Conservation (phyloP, 1,284 basidiomycete species). For the Naganishia albida region DNA sequence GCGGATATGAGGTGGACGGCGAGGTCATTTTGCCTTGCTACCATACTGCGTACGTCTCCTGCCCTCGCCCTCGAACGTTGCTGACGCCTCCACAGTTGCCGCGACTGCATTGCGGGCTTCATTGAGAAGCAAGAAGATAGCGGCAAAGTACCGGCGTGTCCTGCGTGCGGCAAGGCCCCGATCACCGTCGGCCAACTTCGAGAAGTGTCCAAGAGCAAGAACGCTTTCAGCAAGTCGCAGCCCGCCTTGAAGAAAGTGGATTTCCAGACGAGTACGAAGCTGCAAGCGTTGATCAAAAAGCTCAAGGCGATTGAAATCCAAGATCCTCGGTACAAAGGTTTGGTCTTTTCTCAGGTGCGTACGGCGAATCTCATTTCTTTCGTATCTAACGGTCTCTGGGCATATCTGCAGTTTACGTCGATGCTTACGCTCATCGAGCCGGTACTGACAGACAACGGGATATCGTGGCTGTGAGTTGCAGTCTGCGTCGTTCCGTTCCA, state of each 20-base stretch:
- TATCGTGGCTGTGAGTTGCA: slow-evolving; percentile 62
- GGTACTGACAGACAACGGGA: slow-evolving; percentile 70
- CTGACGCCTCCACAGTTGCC: slow-evolving; percentile 43
- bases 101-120: slow-evolving; percentile 53
- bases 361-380: background rate
- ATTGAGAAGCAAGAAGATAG: slow-evolving; percentile 52
- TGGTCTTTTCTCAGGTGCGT: slow-evolving; percentile 75
- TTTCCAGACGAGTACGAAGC: slow-evolving; percentile 78
- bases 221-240: slow-evolving; percentile 43
- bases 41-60: slow-evolving; percentile 66
- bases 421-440: slow-evolving; percentile 64
- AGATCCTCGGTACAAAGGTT: slow-evolving; percentile 76
- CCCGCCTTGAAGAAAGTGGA: slow-evolving; percentile 69
- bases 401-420: slow-evolving; percentile 28
- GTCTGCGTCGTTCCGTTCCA: background rate
- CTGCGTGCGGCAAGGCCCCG: slow-evolving; percentile 50
- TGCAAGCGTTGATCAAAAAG: slow-evolving; percentile 48
- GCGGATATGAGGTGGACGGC: slow-evolving; percentile 59
- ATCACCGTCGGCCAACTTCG: slow-evolving; percentile 42
- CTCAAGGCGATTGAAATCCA: slow-evolving; percentile 45
- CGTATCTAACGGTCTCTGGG: background rate
- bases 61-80: background rate
- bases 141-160: slow-evolving; percentile 49
- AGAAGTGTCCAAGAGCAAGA: slow-evolving; percentile 41
- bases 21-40: slow-evolving; percentile 73